phyloP scores from a whole-genome alignment of 1,139 yeast species.

The Lodderomyces oxycetoniae region DNA sequence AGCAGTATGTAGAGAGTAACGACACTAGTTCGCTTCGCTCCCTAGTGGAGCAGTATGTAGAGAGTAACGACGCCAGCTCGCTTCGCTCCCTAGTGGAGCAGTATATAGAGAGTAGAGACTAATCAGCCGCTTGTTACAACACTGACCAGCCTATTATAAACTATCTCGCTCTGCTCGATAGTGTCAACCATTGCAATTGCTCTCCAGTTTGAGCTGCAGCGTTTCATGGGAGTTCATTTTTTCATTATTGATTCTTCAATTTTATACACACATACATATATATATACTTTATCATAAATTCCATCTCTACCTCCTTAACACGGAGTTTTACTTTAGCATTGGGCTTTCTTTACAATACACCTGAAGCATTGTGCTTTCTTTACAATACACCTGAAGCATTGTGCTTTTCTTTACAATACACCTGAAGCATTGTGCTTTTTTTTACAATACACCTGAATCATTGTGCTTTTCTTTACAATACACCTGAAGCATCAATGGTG shows the following conservation, averaged over 20 bases:
- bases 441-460: conserved; percentile 1
- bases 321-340: background rate
- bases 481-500: conserved; percentile 81
- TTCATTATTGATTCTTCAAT: background rate
- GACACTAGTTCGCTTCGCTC: no score
- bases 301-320: background rate
- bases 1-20: no score
- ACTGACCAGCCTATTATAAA: no score
- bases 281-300: background rate
- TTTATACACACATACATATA: background rate
- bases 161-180: no score
- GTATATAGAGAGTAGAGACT: no score
- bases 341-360: background rate
- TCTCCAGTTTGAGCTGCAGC: no score
- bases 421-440: background rate
- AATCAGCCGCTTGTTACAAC: no score
- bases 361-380: background rate
- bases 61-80: no score
- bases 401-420: background rate
- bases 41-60: no score
- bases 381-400: background rate
- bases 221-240: no score
- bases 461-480: conserved; percentile 43
- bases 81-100: no score
- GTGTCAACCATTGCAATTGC: no score